phyloP scores from a whole-genome alignment of 257 asterid species.

The Galeopsis tetrahit region DNA sequence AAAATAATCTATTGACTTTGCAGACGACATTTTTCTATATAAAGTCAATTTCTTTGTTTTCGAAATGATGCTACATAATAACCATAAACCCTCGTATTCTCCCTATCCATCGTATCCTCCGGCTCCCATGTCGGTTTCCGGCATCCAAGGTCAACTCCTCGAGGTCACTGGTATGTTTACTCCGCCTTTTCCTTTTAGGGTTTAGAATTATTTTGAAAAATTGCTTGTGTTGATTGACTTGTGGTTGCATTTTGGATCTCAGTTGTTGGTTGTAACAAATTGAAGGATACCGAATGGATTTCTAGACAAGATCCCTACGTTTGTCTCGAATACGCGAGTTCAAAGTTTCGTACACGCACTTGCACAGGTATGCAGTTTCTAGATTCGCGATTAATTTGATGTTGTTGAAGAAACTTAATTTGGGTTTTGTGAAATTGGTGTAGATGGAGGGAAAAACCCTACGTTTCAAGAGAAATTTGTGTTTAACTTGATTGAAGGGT shows the following conservation, averaged over 20 bases:
- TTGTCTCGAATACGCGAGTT: conserved; percentile 75
- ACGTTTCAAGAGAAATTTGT: conserved; percentile 95
- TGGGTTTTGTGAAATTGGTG: conserved; percentile 22
- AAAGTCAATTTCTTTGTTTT: not conserved
- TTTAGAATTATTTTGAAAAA: not conserved
- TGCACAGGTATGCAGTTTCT: conserved; percentile 63
- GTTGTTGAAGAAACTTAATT: not conserved
- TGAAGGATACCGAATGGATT: conserved; percentile 89
- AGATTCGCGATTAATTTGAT: not conserved
- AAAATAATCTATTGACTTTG: conserved; percentile 23
- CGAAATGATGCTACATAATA: not conserved
- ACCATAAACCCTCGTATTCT: conserved; percentile 31
- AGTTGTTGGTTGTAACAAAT: conserved; percentile 79
- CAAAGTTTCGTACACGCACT: conserved; percentile 86
- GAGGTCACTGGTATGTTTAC: conserved; percentile 75
- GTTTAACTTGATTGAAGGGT: conserved; percentile 83
- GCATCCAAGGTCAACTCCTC: conserved; percentile 87
- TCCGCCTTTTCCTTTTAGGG: not conserved
- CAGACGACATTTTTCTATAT: not conserved
- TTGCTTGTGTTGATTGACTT: not conserved
- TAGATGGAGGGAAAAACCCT: conserved; percentile 93
- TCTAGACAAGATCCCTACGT: conserved; percentile 98
- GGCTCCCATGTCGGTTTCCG: conserved; percentile 74
- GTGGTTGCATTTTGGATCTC: conserved; percentile 28
- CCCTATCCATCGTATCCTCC: conserved; percentile 26